Evolutionary conservation across 305 asterid species (phyloP).

Genomic region (Plantago coronopus): DNA sequence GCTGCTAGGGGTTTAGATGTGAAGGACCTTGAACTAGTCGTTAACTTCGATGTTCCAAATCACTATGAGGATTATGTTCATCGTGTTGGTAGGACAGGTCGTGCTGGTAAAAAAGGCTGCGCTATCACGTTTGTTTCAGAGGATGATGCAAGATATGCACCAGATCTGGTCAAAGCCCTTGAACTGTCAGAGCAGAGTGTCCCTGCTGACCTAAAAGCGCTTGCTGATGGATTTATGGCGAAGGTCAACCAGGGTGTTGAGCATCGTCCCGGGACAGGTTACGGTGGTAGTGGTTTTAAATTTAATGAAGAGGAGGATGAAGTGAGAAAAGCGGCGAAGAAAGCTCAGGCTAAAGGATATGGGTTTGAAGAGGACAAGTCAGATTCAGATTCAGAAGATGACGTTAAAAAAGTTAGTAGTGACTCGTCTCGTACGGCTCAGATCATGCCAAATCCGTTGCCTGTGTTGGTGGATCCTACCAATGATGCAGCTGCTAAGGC

Average conservation of each 20-base stretch:
- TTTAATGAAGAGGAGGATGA: conserved; percentile 97
- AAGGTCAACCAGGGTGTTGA: conserved; percentile 95
- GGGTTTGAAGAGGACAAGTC: conserved; percentile 96
- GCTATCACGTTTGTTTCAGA: conserved; percentile 82
- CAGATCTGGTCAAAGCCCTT: conserved; percentile 84
- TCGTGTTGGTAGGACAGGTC: conserved; percentile 97
- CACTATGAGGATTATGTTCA: conserved; percentile 98
- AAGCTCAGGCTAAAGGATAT: conserved; percentile 92
- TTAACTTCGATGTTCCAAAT: conserved; percentile 85
- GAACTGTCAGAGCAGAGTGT: conserved; percentile 88
- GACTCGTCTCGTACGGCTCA: conserved; percentile 48
- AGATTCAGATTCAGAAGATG: conserved; percentile 91
- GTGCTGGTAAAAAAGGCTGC: conserved; percentile 91
- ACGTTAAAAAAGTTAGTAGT: conserved; percentile 74
- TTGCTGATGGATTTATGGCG: conserved; percentile 75
- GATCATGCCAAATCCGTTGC: conserved; percentile 21
- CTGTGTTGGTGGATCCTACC: conserved; percentile 41
- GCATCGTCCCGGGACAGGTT: conserved; percentile 93
- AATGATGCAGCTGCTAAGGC: conserved; percentile 75
- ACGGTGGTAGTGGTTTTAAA: conserved; percentile 93
- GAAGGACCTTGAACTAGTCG: conserved; percentile 87
- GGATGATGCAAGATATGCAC: conserved; percentile 88
- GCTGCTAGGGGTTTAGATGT: conserved; percentile 99
- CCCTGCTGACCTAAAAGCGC: conserved; percentile 78
- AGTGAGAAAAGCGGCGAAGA: conserved; percentile 84